These are phyloP conservation scores for Raddia distichophylla DNA, from an alignment of 176 grass and related monocot species.

Conservation along the genomic window DNA sequence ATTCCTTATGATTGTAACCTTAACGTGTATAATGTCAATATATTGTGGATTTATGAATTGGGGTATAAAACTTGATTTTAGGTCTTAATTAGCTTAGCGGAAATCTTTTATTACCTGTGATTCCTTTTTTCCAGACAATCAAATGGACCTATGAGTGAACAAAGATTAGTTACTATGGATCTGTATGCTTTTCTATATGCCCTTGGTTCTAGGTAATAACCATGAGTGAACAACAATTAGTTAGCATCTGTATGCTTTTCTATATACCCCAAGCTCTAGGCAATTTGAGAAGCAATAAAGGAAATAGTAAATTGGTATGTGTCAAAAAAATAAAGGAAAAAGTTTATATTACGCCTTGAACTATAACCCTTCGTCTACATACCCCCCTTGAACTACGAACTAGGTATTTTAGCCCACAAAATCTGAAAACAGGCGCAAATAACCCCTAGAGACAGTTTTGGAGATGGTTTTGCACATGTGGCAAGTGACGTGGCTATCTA, in stretches of 20 bases:
- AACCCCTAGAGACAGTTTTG: too few relatives aligned
- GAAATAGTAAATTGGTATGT: too few relatives aligned
- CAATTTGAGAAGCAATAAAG: too few relatives aligned
- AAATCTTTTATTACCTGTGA: constrained; percentile 1
- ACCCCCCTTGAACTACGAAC: too few relatives aligned
- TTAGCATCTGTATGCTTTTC: not conserved
- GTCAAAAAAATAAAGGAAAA: too few relatives aligned
- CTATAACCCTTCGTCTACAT: too few relatives aligned
- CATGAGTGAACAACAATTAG: not conserved
- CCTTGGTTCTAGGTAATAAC: not conserved
- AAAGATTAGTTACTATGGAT: not conserved
- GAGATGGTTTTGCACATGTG: too few relatives aligned
- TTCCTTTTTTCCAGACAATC: not conserved
- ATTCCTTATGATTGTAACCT: not conserved
- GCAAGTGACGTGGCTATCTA: too few relatives aligned
- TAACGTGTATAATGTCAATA: not conserved
- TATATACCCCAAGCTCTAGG: too few relatives aligned
- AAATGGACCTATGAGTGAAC: not conserved
- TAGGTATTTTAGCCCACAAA: too few relatives aligned
- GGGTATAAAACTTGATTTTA: not conserved
- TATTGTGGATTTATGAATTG: not conserved
- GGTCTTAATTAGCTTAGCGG: not conserved
- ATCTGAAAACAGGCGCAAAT: too few relatives aligned
- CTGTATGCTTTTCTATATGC: constrained; percentile 3
- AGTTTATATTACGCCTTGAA: too few relatives aligned